Evolutionary conservation across 768 basidiomycete species (phyloP).

Genomic region (Mrakia gelida): DNA sequence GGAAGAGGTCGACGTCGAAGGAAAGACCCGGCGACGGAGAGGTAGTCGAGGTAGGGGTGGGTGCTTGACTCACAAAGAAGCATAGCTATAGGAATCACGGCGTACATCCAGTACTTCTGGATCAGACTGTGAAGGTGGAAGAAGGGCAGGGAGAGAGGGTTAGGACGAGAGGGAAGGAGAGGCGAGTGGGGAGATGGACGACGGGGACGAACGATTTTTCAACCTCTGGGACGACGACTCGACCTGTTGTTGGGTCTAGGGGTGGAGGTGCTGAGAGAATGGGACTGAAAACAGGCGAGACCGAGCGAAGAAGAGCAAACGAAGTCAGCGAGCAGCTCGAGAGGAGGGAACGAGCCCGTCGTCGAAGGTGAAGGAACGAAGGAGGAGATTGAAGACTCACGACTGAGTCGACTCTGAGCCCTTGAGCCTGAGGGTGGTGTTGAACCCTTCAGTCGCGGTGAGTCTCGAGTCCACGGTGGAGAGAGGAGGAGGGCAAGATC

Average conservation of each 20-base stretch:
- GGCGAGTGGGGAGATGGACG: neutral
- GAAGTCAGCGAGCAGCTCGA: neutral
- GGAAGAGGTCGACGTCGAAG: neutral
- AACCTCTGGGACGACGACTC: conserved; percentile 1
- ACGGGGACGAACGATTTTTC: conserved; percentile 12
- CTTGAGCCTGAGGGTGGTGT: conserved; percentile 10
- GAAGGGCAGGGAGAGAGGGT: neutral
- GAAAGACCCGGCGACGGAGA: too few species aligned
- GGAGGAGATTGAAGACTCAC: neutral
- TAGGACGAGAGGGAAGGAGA: neutral
- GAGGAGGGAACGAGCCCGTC: neutral
- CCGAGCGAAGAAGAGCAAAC: neutral
- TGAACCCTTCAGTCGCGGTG: conserved; percentile 17
- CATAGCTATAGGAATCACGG: conserved; percentile 7
- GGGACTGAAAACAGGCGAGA: neutral
- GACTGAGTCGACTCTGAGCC: neutral
- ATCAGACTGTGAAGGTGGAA: neutral
- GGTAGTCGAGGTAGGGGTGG: neutral
- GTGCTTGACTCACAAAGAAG: neutral
- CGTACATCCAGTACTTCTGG: conserved; percentile 27
- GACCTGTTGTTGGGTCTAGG: conserved; percentile 8
- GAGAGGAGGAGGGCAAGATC: conserved; percentile 6
- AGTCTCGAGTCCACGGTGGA: neutral
- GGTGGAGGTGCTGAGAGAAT: conserved; percentile 9
- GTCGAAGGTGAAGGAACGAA: neutral